A percentile compares a stretch with the other conserved stretches of the same genome.
phyloP scores from a whole-genome alignment of 345 rosid genomes.

The Citrus unshiu region DNA sequence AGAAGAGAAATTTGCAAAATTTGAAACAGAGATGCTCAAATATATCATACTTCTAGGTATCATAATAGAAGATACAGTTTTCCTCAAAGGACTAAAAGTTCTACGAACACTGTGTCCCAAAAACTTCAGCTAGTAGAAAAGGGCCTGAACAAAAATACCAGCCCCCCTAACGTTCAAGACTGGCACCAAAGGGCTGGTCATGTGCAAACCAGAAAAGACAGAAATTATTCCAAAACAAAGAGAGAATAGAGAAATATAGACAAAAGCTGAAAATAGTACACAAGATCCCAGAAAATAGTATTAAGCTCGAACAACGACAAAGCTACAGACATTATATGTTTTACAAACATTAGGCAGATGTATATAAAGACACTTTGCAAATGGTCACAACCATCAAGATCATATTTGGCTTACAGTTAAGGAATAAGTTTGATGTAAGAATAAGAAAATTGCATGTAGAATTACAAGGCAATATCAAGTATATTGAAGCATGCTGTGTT shows the following conservation, averaged over 20 bases:
- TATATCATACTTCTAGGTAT: background rate
- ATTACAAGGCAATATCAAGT: background rate
- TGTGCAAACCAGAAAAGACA: background rate
- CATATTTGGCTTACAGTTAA: background rate
- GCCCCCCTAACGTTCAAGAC: background rate
- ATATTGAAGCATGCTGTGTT: background rate
- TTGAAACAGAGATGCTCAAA: background rate
- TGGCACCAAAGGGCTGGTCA: background rate
- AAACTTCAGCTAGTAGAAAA: background rate
- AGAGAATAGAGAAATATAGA: background rate
- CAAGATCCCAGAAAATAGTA: background rate
- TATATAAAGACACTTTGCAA: background rate
- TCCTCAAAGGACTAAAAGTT: background rate
- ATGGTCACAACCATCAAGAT: background rate
- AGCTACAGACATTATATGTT: background rate
- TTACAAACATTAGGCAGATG: background rate
- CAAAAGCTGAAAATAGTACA: background rate
- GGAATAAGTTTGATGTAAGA: background rate
- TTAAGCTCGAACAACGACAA: background rate
- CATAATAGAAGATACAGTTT: background rate
- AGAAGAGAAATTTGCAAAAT: background rate
- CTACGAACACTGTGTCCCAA: background rate
- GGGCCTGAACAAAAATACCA: background rate
- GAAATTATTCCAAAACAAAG: background rate
- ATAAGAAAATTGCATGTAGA: background rate